A percentile compares a stretch with the other conserved stretches of the same genome.
Evolutionary conservation across 495 filamentous ascomycete genomes (phyloP).

Genomic region (Cercophora newfieldiana): DNA sequence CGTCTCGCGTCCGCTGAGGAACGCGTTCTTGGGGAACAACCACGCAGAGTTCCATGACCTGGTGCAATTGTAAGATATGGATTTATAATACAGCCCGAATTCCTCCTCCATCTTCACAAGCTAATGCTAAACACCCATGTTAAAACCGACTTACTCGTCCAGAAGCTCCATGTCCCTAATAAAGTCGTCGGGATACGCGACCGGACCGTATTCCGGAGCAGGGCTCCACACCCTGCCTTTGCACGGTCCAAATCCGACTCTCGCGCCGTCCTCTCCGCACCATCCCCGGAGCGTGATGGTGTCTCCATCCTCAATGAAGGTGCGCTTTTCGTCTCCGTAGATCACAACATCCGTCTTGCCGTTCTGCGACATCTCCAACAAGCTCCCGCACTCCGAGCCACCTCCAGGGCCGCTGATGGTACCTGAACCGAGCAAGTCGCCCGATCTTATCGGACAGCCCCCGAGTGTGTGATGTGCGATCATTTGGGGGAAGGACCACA

Average conservation of each 20-base stretch:
- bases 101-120: no score
- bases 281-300: conserved; percentile 68
- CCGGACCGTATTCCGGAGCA: neutral
- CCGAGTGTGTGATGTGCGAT: conserved; percentile 86
- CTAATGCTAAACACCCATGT: no score
- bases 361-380: conserved; percentile 75
- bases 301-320: conserved; percentile 85
- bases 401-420: conserved; percentile 77
- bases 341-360: conserved; percentile 67
- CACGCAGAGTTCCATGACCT: no score
- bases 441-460: conserved; percentile 78
- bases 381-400: conserved; percentile 62
- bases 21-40: no score
- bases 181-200: no score
- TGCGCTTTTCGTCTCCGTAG: conserved; percentile 67
- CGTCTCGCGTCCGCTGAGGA: no score
- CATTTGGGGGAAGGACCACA: conserved; percentile 95
- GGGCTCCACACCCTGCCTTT: conserved; percentile 54
- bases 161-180: no score
- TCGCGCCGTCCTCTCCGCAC: conserved; percentile 54
- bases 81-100: no score
- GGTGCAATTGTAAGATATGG: no score
- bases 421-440: conserved; percentile 85
- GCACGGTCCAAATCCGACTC: conserved; percentile 76
- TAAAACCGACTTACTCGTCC: no score